Evolutionary conservation across 2,329 filamentous ascomycete genomes (phyloP), one percentile per base, ranked within the genome.

Genomic region (Cladosporium halotolerans): DNA sequence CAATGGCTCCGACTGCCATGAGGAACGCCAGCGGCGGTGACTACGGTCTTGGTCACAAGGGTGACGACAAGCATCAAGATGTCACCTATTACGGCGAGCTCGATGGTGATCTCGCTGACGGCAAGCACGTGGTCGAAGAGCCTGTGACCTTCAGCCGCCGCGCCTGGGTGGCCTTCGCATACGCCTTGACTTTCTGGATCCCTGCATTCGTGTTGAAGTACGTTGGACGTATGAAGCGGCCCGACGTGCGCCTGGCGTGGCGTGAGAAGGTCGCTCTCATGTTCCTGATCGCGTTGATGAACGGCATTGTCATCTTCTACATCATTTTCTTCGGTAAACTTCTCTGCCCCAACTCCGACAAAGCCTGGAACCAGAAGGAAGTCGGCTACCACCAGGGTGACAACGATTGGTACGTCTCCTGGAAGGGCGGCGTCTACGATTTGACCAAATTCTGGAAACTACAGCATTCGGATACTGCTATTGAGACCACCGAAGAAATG

Each of bases 201-300:
- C 93, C 93, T 0, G 97, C 92, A 0, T 87, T 89, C 45, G 60
- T 88, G 2, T 82, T 99, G 13, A 80, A 81, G n/a, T 85, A 79
- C 55, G 66, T 97, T 54, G 93, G 93, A 32, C 88, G 92, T 18
- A 99, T 99, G 93, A 95, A 95, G 73, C 85, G 93, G 52, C 93
- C 91, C 1, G 93, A 99, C 72, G 89, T 99, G 8, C 88, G 93
- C 23, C 88, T 96, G 82, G 93, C 93, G 0, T 99, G 93, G 93
- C 82, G 93, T 70, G 93, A 99, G 66, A 99, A 99, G 72, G 48
- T 99, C 9, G 86, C 93, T 0, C 76, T 99, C 9, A 83, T 91
- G 44, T 76, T 88, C 55, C 63, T 96, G 49, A 97, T 99, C 61
- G 68, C 88, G 31, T 63, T 99, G 10, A 72, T 95, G 60, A 99